Base-by-base conservation (phyloP, 805 yeast species). In the Yarrowia sp. region DNA sequence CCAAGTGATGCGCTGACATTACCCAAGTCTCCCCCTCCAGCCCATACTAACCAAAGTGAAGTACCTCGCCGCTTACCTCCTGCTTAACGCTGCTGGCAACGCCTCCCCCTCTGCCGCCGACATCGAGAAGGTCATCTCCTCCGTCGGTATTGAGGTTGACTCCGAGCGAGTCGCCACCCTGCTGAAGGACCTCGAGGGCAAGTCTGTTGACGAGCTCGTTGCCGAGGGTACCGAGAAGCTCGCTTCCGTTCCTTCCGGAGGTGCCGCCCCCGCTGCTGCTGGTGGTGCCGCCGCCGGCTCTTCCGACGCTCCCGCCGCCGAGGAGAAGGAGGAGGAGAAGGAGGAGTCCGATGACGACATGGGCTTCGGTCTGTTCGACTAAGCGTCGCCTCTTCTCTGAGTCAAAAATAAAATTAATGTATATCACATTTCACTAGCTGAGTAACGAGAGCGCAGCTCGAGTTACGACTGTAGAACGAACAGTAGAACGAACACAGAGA, bases 1-100 rank as follows among this genome's bases (percentile, higher is more conserved):
- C 30, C 30, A 24, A 24, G 30, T 24, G 30, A 24, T 24, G 30
- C 3, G 7, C 30, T 24, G 30, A 24, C 30, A 24, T 1, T 24
- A 24, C 30, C n/a, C 30, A 24, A 2, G 3, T 24, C 30, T 5
- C 30, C 30, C 30, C 30, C 30, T 24, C 30, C 3, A 24, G 6
- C 30, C 38, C 38, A 4, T n/a, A 53, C 60, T 53, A 53, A 50
- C 46, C 58, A n/a, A 66, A 80, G 86, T 92, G 98, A 95, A 92
- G 91, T 94, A 94, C 89, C 90, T 95, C 85, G 99, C 99, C 85
- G 98, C 99, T 84, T 95, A 95, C 87, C 90, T 95, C 84, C 90
- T 94, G 85, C 88, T 95, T 84, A 92, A 89, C 85, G 92, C 95
- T 82, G 97, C 97, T 84, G 99, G 98, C 82, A 88, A 87, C 86